These are phyloP conservation scores for Epicoccum nigrum DNA, from an alignment of 2,329 filamentous ascomycete species.

Conservation along the genomic window DNA sequence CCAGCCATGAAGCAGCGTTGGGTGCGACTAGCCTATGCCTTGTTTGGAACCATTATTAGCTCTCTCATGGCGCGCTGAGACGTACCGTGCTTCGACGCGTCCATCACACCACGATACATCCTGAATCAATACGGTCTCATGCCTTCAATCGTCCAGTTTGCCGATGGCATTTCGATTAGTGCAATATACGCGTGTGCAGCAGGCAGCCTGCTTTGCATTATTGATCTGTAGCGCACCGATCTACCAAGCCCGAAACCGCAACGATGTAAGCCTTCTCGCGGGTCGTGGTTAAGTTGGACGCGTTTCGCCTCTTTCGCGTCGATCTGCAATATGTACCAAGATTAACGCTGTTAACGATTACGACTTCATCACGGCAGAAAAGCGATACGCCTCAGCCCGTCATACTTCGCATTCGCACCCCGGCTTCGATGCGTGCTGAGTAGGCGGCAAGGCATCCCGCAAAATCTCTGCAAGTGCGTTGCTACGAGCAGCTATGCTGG, in stretches of 20 bases:
- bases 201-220: slow-evolving; percentile 17
- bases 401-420: slow-evolving; percentile 6
- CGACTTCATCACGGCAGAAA: slow-evolving; percentile 11
- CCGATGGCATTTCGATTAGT: slow-evolving; percentile 30
- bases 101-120: slow-evolving; percentile 33
- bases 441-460: slow-evolving; percentile 4
- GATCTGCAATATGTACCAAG: slow-evolving; percentile 10
- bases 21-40: slow-evolving; percentile 34
- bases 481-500: not conserved
- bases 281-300: slow-evolving; percentile 13
- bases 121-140: slow-evolving; percentile 33
- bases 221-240: slow-evolving; percentile 15
- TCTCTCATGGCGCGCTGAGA: slow-evolving; percentile 40
- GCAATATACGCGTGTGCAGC: slow-evolving; percentile 29
- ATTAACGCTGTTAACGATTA: slow-evolving; percentile 8
- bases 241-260: slow-evolving; percentile 19
- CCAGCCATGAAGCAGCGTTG: slow-evolving; percentile 20
- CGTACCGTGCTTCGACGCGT: slow-evolving; percentile 43
- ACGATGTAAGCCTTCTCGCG: slow-evolving; percentile 20
- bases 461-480: not conserved
- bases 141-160: slow-evolving; percentile 28
- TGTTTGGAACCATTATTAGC: slow-evolving; percentile 42
- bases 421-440: not conserved
- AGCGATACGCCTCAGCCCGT: slow-evolving; percentile 13
- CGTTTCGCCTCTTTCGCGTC: slow-evolving; percentile 12